These are phyloP conservation scores for Knufia petricola DNA, from an alignment of 2,329 filamentous ascomycete genomes.

Conservation along the genomic window DNA sequence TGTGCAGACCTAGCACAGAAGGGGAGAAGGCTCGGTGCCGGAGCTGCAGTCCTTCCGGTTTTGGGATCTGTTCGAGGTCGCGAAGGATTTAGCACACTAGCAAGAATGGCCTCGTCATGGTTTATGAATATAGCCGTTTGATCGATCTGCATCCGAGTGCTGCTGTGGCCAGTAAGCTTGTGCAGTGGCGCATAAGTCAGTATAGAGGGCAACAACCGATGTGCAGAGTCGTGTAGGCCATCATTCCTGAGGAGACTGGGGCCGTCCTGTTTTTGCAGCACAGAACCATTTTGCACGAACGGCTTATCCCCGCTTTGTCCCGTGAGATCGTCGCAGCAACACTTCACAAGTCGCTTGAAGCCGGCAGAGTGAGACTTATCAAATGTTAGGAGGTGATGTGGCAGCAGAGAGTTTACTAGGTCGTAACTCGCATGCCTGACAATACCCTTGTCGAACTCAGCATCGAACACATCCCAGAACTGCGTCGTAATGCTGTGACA, in stretches of 20 bases:
- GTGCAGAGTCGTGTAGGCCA: constrained; percentile 47
- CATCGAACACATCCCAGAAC: constrained; percentile 57
- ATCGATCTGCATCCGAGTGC: constrained; percentile 65
- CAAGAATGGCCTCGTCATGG: constrained; percentile 63
- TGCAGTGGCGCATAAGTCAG: constrained; percentile 54
- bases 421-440: constrained; percentile 55
- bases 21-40: constrained; percentile 64
- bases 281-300: neutral
- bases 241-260: constrained; percentile 13
- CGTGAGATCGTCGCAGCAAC: constrained; percentile 62
- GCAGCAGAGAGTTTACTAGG: constrained; percentile 49
- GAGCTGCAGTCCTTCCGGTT: constrained; percentile 25
- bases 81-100: constrained; percentile 72
- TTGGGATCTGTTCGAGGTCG: constrained; percentile 51
- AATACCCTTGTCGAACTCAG: constrained; percentile 39
- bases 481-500: constrained; percentile 61
- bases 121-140: constrained; percentile 65
- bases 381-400: constrained; percentile 55
- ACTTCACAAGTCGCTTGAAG: constrained; percentile 52
- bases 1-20: constrained; percentile 60
- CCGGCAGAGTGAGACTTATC: constrained; percentile 56
- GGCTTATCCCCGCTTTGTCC: neutral
- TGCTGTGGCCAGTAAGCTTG: constrained; percentile 41
- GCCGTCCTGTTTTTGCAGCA: neutral
- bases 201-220: constrained; percentile 51